These are phyloP conservation scores for Candida glucosophila DNA, from an alignment of 1,139 yeast genomes.

Conservation along the genomic window DNA sequence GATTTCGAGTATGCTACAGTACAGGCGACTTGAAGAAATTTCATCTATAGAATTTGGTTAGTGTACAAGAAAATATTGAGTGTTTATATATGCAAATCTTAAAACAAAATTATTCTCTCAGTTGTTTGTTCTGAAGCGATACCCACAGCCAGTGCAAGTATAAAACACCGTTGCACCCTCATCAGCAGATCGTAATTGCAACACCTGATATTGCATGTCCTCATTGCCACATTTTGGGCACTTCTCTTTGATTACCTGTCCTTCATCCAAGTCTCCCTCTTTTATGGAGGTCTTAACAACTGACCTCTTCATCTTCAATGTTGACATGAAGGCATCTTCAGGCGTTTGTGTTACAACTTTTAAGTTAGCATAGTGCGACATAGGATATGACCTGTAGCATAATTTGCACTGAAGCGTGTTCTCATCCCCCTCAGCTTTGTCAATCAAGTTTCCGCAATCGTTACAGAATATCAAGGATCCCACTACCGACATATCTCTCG, in stretches of 20 bases:
- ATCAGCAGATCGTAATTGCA: constrained; percentile 95
- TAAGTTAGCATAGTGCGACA: constrained; percentile 58
- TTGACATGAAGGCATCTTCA: constrained; percentile 88
- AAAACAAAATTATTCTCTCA: constrained; percentile 17
- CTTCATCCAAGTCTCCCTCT: constrained; percentile 77
- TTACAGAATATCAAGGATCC: constrained; percentile 91
- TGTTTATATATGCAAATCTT: neutral
- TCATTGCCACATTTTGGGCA: constrained; percentile 98
- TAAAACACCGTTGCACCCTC: constrained; percentile 97
- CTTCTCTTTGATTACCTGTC: constrained; percentile 92
- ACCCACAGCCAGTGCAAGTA: constrained; percentile 89
- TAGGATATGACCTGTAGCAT: constrained; percentile 55
- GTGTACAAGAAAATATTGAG: neutral
- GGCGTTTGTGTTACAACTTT: constrained; percentile 83
- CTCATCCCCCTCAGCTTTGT: constrained; percentile 40
- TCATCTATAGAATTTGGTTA: neutral
- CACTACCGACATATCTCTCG: constrained; percentile 88
- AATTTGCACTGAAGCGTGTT: constrained; percentile 57
- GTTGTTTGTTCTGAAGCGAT: constrained; percentile 89
- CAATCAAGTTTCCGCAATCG: constrained; percentile 88
- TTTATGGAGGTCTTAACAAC: constrained; percentile 81
- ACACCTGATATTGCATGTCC: constrained; percentile 95
- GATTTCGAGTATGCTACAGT: constrained; percentile 70
- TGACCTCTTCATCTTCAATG: constrained; percentile 70
- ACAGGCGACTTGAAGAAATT: constrained; percentile 8